Base-by-base conservation (phyloP, 2,329 filamentous ascomycete species). In the Talaromyces sp. region DNA sequence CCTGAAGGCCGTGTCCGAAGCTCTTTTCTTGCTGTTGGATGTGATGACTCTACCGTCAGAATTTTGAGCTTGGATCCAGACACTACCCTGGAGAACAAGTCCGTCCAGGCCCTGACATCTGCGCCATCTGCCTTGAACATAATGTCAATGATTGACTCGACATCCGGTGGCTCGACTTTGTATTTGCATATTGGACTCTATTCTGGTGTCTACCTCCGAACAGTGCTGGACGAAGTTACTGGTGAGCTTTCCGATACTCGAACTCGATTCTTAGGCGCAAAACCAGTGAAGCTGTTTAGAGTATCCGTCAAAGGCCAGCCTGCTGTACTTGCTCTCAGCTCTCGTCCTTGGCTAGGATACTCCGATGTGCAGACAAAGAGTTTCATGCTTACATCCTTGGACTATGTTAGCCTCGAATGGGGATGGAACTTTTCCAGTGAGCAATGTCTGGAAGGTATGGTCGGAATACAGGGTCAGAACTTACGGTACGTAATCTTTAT, bases 381-480 rank as follows among this genome's bases (percentile, higher is more conserved):
- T 43, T 97, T 97, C 73, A 92, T 96, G 79, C 89, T 98, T 70
- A 97, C 94, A 0, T 95, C 96, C 0, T 81, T 99, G 35, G 92
- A 91, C 76, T 97, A 96, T 73, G 88, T 90, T 62, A 89, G 90
- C 47, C 86, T 99, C 33, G 93, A 97, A 77, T 97, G 92, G 84
- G 93, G 91, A 3, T 97, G 93, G 90, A 97, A 95, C 72, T 98
- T 99, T 75, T 94, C 91, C 77, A 97, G 93, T 74, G 92, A 97
- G 75, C 91, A 97, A 77, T 97, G 93, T 72, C 88, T 90, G 50
- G 91, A 97, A 79, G 93, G 93, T 64, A 94, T 97, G 84, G 94
- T 97, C 62, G 93, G 93, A 67, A 94, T 97, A 67, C 91, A 96
- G 79, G 92, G 89, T 57, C 90, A 94, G 77, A 95, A 92, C 75